phyloP scores from a whole-genome alignment of 345 rosid species.

The Rhodamnia argentea region DNA sequence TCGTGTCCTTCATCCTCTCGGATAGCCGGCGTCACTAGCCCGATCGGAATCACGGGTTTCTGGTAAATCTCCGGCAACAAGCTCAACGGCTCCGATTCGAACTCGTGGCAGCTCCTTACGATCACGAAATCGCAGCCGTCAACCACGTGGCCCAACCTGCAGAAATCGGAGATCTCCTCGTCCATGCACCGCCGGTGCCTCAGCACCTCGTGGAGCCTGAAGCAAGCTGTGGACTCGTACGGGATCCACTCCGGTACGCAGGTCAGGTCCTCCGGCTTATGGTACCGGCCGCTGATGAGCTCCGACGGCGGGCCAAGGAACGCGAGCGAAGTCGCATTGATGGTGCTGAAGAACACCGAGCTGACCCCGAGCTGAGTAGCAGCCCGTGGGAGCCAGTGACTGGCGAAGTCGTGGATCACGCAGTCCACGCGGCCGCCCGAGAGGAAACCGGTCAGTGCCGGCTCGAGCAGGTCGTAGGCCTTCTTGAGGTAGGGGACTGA shows the following conservation, averaged over 20 bases:
- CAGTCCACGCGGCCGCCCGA: conserved; percentile 7
- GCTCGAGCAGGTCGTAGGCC: conserved; percentile 21
- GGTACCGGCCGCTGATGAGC: background rate
- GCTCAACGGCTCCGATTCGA: conserved; percentile 3
- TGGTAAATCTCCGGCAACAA: background rate
- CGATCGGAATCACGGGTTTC: conserved; percentile 4
- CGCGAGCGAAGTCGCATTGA: conserved; percentile 5
- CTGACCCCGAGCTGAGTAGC: conserved; percentile 8
- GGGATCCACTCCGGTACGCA: conserved; percentile 18
- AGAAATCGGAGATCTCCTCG: background rate
- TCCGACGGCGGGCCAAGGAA: conserved; percentile 9
- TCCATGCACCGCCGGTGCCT: background rate
- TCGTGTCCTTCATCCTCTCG: background rate
- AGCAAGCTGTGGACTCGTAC: conserved; percentile 1
- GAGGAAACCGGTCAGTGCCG: conserved; percentile 11
- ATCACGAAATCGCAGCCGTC: background rate
- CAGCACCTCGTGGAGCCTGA: background rate
- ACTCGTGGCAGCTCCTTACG: conserved; percentile 4
- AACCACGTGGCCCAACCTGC: background rate
- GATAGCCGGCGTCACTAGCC: background rate
- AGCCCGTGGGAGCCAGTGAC: conserved; percentile 27
- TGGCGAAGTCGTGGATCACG: conserved; percentile 20
- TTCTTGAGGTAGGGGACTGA: conserved; percentile 19
- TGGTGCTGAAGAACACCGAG: conserved; percentile 15
- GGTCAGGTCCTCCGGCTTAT: conserved; percentile 16